Evolutionary conservation across 257 asterid genomes (phyloP), one percentile per base, ranked within the genome.

Genomic region (Primulina tabacum): DNA sequence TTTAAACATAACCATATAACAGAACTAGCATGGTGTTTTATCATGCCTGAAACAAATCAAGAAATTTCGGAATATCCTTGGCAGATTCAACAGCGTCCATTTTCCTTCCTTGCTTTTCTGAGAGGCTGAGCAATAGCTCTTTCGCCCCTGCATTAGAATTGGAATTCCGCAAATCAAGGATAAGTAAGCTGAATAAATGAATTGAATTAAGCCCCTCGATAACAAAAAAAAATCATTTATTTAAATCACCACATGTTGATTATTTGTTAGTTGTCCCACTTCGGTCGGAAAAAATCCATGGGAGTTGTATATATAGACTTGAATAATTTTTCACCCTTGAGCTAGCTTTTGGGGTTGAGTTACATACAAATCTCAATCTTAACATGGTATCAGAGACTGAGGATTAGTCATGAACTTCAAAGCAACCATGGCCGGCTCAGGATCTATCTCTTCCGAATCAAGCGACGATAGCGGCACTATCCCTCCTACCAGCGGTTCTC

Each of bases 21-120:
- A 57, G 40, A 78, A 50, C 38, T 53, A 47, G 40, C 4, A 32
- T 7, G 55, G 29, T 53, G 60, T 60, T 59, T 28, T 7, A 77
- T 79, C 86, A 75, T 82, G 64, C 92, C 92, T 86, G 79, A 59
- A 84, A 86, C 76, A 79, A 67, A 67, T 78, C 71, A 75, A 88
- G 71, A 76, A 94, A 94, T 75, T 88, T 88, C 38, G 92, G 82
- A 71, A 94, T 94, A 70, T 94, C 88, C 75, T 87, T 80, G 21
- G 87, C 88, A 75, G 99, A 94, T 75, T 91, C 96, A 72, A 82
- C 76, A 26, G 95, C 77, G 62, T 88, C 88, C 99, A 94, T 94
- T 88, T 88, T 94, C 82, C 79, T 87, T 64, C 99, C 97, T 86
- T 94, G 99, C 77, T 88, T 94, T 74, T 88, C 99, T 43, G 99